Evolutionary conservation across 1,139 yeast genomes (phyloP).

Genomic region (Blastobotrys capitulatus): DNA sequence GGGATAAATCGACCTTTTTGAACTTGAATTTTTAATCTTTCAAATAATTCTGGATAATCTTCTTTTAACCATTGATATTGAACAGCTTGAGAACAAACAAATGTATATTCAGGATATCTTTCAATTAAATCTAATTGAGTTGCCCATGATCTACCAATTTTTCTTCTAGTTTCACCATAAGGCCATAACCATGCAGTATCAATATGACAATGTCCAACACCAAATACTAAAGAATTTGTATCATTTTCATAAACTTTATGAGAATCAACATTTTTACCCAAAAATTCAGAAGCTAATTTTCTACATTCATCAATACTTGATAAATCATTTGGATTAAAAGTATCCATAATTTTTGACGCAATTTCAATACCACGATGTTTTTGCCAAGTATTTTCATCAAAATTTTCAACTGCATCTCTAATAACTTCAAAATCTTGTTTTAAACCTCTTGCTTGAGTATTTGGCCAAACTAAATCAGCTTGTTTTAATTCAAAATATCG

Average conservation of each 20-base stretch:
- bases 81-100: slow-evolving; percentile 92
- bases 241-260: slow-evolving; percentile 44
- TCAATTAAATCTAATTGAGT: slow-evolving; percentile 80
- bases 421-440: slow-evolving; percentile 79
- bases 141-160: slow-evolving; percentile 88
- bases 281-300: slow-evolving; percentile 53
- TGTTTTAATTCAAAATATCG: slow-evolving; percentile 57
- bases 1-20: slow-evolving; percentile 73
- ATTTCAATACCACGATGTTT: slow-evolving; percentile 74
- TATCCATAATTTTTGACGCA: slow-evolving; percentile 75
- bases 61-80: slow-evolving; percentile 84
- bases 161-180: slow-evolving; percentile 85
- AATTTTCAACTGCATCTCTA: slow-evolving; percentile 84
- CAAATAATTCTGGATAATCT: slow-evolving; percentile 74
- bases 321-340: slow-evolving; percentile 44
- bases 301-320: slow-evolving; percentile 56
- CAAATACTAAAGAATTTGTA: slow-evolving; percentile 46
- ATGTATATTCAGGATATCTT: slow-evolving; percentile 81
- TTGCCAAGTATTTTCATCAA: slow-evolving; percentile 69
- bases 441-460: slow-evolving; percentile 73
- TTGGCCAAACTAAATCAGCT: slow-evolving; percentile 83
- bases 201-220: slow-evolving; percentile 88
- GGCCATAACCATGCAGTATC: slow-evolving; percentile 99
- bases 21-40: slow-evolving; percentile 56
- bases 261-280: slow-evolving; percentile 62